Conservation (phyloP, 1,139 yeast species). For the Arxiozyma telluris region DNA sequence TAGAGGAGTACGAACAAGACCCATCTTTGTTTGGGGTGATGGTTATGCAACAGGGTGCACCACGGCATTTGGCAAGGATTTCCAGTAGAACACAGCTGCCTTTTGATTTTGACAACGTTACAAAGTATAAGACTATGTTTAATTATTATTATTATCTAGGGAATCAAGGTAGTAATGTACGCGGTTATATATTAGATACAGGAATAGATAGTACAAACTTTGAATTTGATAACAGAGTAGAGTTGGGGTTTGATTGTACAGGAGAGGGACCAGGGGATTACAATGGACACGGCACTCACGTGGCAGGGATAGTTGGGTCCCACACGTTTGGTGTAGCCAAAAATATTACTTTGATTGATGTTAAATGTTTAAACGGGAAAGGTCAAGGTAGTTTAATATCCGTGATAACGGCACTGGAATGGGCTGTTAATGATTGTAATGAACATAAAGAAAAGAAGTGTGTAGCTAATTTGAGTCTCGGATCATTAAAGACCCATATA, state of each 20-base stretch:
- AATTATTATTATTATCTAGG: conserved; percentile 39
- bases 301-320: conserved; percentile 84
- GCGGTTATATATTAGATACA: conserved; percentile 75
- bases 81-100: conserved; percentile 43
- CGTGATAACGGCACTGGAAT: conserved; percentile 64
- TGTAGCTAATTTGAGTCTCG: conserved; percentile 74
- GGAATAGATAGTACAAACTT: conserved; percentile 54
- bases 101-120: conserved; percentile 17
- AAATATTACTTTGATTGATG: conserved; percentile 49
- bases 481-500: conserved; percentile 56
- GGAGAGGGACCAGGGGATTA: conserved; percentile 52
- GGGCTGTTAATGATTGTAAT: conserved; percentile 51
- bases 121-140: conserved; percentile 18
- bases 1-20: conserved; percentile 28
- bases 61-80: conserved; percentile 59
- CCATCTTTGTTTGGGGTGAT: conserved; percentile 28
- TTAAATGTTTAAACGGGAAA: conserved; percentile 53
- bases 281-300: conserved; percentile 79
- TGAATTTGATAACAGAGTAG: conserved; percentile 59
- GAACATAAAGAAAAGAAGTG: conserved; percentile 34
- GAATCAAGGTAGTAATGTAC: conserved; percentile 43
- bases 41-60: conserved; percentile 36
- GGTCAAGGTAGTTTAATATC: conserved; percentile 67
- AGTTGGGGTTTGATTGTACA: conserved; percentile 51
- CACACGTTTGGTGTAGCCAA: conserved; percentile 74